These are phyloP conservation scores for Petunia secreta DNA, from an alignment of 257 asterid genomes.

Conservation along the genomic window DNA sequence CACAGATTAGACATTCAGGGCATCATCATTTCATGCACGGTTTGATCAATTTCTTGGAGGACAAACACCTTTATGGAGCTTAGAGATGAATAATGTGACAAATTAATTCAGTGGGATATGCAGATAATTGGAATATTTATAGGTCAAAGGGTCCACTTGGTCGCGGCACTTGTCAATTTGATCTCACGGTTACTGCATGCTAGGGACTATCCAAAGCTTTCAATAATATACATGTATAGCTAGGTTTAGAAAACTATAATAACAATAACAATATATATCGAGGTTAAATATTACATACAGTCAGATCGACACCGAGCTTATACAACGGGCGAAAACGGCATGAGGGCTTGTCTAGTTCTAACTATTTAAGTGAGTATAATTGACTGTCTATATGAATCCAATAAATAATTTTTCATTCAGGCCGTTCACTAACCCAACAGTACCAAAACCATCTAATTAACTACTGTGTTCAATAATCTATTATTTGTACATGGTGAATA, in stretches of 20 bases:
- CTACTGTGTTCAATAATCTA: not conserved
- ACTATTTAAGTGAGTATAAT: too few species aligned
- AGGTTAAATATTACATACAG: too few species aligned
- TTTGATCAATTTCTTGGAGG: slow-evolving; percentile 5
- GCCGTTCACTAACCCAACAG: too few species aligned
- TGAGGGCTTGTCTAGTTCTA: too few species aligned
- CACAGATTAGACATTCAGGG: slow-evolving; percentile 4
- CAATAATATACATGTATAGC: too few species aligned
- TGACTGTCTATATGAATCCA: too few species aligned
- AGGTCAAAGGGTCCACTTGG: slow-evolving; percentile 4
- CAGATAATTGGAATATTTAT: not conserved
- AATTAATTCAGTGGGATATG: not conserved
- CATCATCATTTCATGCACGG: not conserved
- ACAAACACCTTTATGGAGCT: not conserved
- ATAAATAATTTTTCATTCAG: too few species aligned
- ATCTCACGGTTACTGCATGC: not conserved
- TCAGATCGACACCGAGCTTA: too few species aligned
- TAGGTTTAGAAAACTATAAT: too few species aligned
- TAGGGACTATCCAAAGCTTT: not conserved
- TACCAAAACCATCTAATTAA: not conserved
- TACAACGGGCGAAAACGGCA: too few species aligned
- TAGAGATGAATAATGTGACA: not conserved
- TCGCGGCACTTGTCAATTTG: not conserved
- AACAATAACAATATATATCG: too few species aligned
- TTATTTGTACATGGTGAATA: not conserved